These are phyloP conservation scores for Diaporthe sp. DNA, from an alignment of 2,329 filamentous ascomycete species.

Conservation along the genomic window DNA sequence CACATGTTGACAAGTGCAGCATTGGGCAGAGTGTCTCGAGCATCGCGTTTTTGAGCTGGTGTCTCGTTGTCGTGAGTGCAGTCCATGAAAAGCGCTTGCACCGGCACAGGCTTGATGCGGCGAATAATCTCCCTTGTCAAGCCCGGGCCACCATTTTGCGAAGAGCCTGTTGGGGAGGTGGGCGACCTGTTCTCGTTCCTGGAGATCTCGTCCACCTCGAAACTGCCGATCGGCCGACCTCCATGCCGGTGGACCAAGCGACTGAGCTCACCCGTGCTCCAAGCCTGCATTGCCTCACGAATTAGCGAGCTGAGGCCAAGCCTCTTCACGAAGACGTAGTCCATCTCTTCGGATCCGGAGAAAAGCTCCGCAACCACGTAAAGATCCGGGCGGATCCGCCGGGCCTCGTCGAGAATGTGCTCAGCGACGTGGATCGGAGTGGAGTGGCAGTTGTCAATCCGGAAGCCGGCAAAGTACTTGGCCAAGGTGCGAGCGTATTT, in stretches of 20 bases:
- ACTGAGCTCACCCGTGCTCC: conserved; percentile 94
- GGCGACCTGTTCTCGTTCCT: conserved; percentile 62
- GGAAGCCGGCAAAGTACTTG: conserved; percentile 93
- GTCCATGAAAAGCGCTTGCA: conserved; percentile 98
- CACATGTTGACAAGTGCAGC: conserved; percentile 97
- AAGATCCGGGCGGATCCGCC: conserved; percentile 85
- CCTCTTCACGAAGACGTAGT: conserved; percentile 94
- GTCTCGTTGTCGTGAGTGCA: conserved; percentile 99
- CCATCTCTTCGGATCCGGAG: conserved; percentile 93
- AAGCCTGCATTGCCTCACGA: conserved; percentile 97
- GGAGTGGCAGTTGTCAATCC: conserved; percentile 98
- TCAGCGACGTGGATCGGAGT: conserved; percentile 95
- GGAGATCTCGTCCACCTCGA: conserved; percentile 89
- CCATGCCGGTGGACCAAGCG: conserved; percentile 93
- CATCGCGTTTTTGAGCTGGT: conserved; percentile 93
- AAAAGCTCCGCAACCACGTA: conserved; percentile 97
- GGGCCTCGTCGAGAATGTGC: conserved; percentile 93
- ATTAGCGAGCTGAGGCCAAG: conserved; percentile 93
- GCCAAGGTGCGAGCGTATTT: conserved; percentile 92
- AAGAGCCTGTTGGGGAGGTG: conserved; percentile 44
- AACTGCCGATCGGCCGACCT: conserved; percentile 94
- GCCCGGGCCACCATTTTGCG: conserved; percentile 44
- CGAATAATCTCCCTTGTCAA: conserved; percentile 74
- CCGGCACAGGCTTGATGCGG: conserved; percentile 85
- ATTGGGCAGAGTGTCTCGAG: conserved; percentile 92